Evolutionary conservation across 768 basidiomycete genomes (phyloP), one percentile per base, ranked within the genome.

Genomic region (Leucogyrophana mollusca): DNA sequence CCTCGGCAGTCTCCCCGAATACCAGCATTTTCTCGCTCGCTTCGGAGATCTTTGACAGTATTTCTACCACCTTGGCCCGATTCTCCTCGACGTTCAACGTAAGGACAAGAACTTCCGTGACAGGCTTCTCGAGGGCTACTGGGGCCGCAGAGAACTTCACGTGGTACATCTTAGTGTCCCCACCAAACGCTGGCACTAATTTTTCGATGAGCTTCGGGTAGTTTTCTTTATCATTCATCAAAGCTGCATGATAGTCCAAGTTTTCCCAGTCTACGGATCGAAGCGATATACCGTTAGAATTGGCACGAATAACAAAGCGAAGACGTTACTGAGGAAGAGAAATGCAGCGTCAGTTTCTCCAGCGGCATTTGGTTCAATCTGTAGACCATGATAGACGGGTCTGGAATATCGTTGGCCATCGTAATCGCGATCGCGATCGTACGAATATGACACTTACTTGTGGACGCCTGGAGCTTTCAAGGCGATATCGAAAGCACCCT

Each of bases 231-330:
- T n/a, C 34, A 3, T 51, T 18, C 1, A 56, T 52, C 24, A 58
- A 0, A 0, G 49, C 46, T 30, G 51, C 27, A 48, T 63, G 63
- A n/a, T 50, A 34, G 8, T 62, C 56, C 9, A 43, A 48, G 30
- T 10, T 58, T 10, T 60, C 63, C 61, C 60, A 63, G 42, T 65
- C 63, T 65, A 21, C 8, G 10, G 17, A 36, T 9, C 20, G 17
- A 33, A 43, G 9, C 7, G 3, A 21, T 41, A 17, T 9, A 20
- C n/a, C 17, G n/a, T 24, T 13, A 22, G 18, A 16, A 4, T 42
- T 16, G 18, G 21, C 33, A n/a, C 5, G 9, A 24, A 10, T 16
- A n/a, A 21, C 35, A 8, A 23, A 21, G 11, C 4, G n/a, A 9
- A 20, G 16, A 11, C 41, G 58, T 14, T 43, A 60, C 59, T 50